Evolutionary conservation across 2,329 filamentous ascomycete genomes (phyloP).

Genomic region (Xylaria hypoxylon): DNA sequence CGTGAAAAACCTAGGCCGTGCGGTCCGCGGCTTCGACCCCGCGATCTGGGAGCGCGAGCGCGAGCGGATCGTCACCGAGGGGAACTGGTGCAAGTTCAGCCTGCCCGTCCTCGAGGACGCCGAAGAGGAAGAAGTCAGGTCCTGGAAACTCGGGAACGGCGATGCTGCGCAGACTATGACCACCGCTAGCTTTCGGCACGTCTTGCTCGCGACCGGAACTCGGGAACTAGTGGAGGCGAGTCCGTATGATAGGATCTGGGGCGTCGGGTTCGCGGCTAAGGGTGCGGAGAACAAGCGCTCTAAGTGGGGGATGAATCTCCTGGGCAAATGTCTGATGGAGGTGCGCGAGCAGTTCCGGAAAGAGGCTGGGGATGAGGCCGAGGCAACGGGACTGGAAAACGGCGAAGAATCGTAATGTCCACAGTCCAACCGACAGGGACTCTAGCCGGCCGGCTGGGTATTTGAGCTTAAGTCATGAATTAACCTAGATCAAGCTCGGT

Average conservation of each 20-base stretch:
- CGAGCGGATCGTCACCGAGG: conserved; percentile 66
- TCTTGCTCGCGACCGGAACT: conserved; percentile 68
- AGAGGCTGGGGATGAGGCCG: conserved; percentile 47
- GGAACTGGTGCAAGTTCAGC: conserved; percentile 71
- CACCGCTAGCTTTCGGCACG: conserved; percentile 57
- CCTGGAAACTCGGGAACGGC: conserved; percentile 37
- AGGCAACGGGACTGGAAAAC: conserved; percentile 9
- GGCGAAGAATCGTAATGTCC: not conserved
- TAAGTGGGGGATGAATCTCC: conserved; percentile 72
- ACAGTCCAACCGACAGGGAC: too few relatives aligned
- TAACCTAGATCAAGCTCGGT: not conserved
- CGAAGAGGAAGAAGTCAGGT: conserved; percentile 8
- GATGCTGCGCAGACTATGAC: conserved; percentile 41
- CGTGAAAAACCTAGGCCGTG: conserved; percentile 66
- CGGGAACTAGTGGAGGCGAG: conserved; percentile 72
- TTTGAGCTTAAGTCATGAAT: not conserved
- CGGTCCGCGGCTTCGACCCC: conserved; percentile 64
- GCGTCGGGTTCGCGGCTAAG: conserved; percentile 68
- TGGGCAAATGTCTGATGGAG: conserved; percentile 72
- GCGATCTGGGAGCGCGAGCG: conserved; percentile 64
- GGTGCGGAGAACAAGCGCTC: conserved; percentile 60
- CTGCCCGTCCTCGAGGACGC: conserved; percentile 49
- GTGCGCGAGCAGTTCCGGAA: conserved; percentile 65
- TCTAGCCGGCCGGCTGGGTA: not conserved
- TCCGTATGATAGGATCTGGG: conserved; percentile 73